phyloP scores from a whole-genome alignment of 108 stramenopile genomes.

The Cyclotella kingstonii region DNA sequence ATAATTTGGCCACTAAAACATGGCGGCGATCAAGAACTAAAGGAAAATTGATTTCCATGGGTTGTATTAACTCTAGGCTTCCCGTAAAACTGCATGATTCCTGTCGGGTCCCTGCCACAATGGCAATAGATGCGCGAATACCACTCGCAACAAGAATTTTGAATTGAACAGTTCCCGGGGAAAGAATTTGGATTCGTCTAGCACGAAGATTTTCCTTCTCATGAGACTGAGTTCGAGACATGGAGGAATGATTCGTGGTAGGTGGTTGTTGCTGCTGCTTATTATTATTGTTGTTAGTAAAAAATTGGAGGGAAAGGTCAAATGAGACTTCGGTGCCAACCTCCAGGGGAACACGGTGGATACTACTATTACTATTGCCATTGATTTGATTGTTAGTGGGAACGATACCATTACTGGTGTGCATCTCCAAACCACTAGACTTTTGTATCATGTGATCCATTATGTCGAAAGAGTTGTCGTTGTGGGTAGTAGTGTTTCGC shows the following conservation, averaged over 20 bases:
- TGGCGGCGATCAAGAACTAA: too few relatives aligned
- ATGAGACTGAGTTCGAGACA: too few relatives aligned
- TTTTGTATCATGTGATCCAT: too few relatives aligned
- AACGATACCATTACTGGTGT: not conserved
- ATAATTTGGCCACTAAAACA: conserved; percentile 60
- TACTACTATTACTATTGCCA: too few relatives aligned
- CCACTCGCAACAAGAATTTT: conserved; percentile 53
- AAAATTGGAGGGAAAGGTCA: conserved; percentile 67
- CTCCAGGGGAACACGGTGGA: conserved; percentile 18
- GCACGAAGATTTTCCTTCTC: conserved; percentile 76
- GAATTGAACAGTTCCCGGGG: conserved; percentile 46
- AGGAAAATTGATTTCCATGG: too few relatives aligned
- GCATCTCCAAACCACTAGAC: too few relatives aligned
- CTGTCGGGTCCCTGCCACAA: too few relatives aligned
- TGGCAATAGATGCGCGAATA: conserved; percentile 53
- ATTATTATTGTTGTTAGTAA: conserved; percentile 22
- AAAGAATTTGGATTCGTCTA: conserved; percentile 61
- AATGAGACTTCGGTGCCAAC: conserved; percentile 70
- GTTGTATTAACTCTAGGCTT: conserved; percentile 47
- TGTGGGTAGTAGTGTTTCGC: too few relatives aligned
- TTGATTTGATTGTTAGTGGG: not conserved
- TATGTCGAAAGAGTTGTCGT: too few relatives aligned
- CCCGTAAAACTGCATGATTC: too few relatives aligned
- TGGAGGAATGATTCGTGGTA: too few relatives aligned
- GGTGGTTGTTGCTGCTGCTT: too few relatives aligned